Conservation (phyloP, 768 basidiomycete genomes). For the Psilocybe tampanensis region DNA sequence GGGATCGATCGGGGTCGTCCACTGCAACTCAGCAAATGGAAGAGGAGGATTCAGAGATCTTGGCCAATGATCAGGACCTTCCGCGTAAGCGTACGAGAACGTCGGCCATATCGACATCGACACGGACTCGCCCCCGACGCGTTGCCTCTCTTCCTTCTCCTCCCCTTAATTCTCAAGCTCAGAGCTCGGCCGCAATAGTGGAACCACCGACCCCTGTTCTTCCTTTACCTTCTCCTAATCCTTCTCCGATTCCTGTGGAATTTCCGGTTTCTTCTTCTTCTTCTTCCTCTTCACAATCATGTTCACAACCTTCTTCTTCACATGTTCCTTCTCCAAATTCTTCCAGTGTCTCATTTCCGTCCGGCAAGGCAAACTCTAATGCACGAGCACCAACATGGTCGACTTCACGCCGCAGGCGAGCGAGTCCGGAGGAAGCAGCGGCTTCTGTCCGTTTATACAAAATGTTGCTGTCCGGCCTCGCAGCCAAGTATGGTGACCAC, state of each 20-base stretch:
- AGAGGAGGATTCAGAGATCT: not conserved
- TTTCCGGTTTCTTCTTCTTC: not conserved
- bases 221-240: not conserved
- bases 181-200: not conserved
- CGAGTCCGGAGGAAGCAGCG: constrained; percentile 2
- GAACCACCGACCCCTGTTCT: not conserved
- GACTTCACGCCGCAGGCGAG: constrained; percentile 1
- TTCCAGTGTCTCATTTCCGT: not conserved
- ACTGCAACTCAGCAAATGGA: not conserved
- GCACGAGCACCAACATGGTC: not conserved
- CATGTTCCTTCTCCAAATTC: not conserved
- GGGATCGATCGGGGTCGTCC: not conserved
- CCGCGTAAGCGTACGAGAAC: constrained; percentile 7
- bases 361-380: not conserved
- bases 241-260: not conserved
- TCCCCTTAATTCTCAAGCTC: not conserved
- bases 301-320: not conserved
- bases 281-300: too few species aligned
- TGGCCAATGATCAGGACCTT: not conserved
- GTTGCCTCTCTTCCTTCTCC: not conserved
- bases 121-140: not conserved
- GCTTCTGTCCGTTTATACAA: constrained; percentile 11
- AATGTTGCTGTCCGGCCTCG: constrained; percentile 16
- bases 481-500: constrained; percentile 3
- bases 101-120: not conserved